phyloP scores from a whole-genome alignment of 352 stramenopile species.

The Blastocystis sp. region DNA sequence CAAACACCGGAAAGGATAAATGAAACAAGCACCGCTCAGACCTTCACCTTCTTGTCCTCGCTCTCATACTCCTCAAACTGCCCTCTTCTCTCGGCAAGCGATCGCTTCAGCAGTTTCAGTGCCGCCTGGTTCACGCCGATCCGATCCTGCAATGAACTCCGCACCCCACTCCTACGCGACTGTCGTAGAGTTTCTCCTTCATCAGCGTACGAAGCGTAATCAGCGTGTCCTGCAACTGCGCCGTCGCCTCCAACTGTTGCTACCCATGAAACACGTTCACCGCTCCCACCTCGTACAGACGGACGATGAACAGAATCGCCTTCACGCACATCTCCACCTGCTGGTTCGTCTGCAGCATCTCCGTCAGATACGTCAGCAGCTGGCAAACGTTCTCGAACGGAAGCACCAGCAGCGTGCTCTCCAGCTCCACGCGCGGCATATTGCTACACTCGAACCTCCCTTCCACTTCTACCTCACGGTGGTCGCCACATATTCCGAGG shows the following conservation, averaged over 20 bases:
- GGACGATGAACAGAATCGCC: conserved; percentile 56
- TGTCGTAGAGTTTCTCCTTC: conserved; percentile 14
- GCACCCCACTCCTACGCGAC: neutral
- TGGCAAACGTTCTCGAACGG: conserved; percentile 86
- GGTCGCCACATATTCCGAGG: conserved; percentile 82
- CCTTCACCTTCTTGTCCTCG: neutral
- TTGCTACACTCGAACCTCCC: conserved; percentile 56
- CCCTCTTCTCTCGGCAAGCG: conserved; percentile 26
- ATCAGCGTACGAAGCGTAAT: conserved; percentile 24
- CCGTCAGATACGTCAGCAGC: conserved; percentile 78
- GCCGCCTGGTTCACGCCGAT: conserved; percentile 55
- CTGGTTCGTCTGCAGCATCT: conserved; percentile 64
- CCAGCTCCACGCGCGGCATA: conserved; percentile 84
- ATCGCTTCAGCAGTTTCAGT: conserved; percentile 52
- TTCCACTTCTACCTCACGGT: conserved; percentile 68
- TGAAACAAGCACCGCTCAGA: neutral
- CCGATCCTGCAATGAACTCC: neutral
- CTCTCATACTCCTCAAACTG: conserved; percentile 24
- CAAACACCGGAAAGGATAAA: conserved; percentile 46
- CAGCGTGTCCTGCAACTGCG: conserved; percentile 12
- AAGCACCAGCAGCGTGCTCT: conserved; percentile 89
- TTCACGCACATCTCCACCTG: conserved; percentile 46
- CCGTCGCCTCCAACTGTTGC: conserved; percentile 22
- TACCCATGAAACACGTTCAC: neutral
- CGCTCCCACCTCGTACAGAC: conserved; percentile 38